A percentile compares a stretch with the other conserved stretches of the same genome.
phyloP scores from a whole-genome alignment of 2,329 filamentous ascomycete genomes.

The Allantophomopsis lycopodina region DNA sequence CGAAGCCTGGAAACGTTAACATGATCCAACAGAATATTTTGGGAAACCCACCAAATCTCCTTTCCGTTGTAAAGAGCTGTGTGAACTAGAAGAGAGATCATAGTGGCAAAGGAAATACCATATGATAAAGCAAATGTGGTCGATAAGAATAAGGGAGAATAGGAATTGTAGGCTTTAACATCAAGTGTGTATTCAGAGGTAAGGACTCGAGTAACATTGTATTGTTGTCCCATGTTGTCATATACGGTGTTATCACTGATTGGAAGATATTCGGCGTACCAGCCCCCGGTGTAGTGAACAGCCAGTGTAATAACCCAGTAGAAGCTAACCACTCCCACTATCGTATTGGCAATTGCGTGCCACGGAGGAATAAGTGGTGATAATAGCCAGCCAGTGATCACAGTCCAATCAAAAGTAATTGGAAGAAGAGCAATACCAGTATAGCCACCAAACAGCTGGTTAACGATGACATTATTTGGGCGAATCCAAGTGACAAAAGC shows the following conservation, averaged over 20 bases:
- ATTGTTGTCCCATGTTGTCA: constrained; percentile 51
- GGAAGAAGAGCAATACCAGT: constrained; percentile 53
- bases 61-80: constrained; percentile 53
- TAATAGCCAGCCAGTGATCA: constrained; percentile 52
- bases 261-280: constrained; percentile 50
- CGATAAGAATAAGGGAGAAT: constrained; percentile 56
- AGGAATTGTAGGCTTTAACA: constrained; percentile 46
- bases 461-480: constrained; percentile 52
- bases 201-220: constrained; percentile 52
- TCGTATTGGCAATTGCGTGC: constrained; percentile 59
- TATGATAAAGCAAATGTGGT: constrained; percentile 60
- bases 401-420: constrained; percentile 64
- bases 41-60: constrained; percentile 34
- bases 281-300: constrained; percentile 53
- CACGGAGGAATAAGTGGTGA: constrained; percentile 60
- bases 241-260: constrained; percentile 60
- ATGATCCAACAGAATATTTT: too few species aligned
- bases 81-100: constrained; percentile 54
- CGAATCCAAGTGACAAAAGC: constrained; percentile 60
- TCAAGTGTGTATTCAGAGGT: constrained; percentile 48
- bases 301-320: constrained; percentile 29
- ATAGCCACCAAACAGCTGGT: constrained; percentile 55
- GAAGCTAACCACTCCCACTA: constrained; percentile 51
- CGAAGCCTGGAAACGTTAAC: not conserved
- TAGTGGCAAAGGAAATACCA: constrained; percentile 57